These are phyloP conservation scores for Tylopilus intermedius DNA, from an alignment of 768 basidiomycete species.

Conservation along the genomic window DNA sequence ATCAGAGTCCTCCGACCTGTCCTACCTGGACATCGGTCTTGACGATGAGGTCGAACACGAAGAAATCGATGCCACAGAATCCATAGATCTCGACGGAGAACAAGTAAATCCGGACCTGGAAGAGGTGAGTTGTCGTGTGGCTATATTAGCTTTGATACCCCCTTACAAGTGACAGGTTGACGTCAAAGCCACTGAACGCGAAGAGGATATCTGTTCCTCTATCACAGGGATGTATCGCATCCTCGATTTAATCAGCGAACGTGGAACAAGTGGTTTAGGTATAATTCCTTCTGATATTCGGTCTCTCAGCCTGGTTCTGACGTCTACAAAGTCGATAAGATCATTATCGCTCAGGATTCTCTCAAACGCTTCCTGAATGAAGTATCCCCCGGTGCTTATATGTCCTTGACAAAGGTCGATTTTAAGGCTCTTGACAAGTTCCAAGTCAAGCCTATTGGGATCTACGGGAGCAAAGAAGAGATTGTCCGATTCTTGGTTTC, in stretches of 20 bases:
- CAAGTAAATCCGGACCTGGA: conserved; percentile 8
- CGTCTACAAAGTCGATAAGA: conserved; percentile 48
- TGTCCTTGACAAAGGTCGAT: conserved; percentile 52
- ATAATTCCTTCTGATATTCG: conserved; percentile 4
- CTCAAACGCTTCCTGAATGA: conserved; percentile 45
- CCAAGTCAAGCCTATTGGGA: conserved; percentile 44
- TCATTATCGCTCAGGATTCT: conserved; percentile 54
- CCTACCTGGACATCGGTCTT: conserved; percentile 17
- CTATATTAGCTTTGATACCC: not conserved
- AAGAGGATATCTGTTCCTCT: conserved; percentile 24
- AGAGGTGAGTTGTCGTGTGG: conserved; percentile 7
- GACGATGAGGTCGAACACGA: conserved; percentile 12
- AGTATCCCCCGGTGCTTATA: conserved; percentile 47
- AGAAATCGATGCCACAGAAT: conserved; percentile 14
- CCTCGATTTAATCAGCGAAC: conserved; percentile 49
- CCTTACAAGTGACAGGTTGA: conserved; percentile 15
- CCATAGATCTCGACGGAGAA: conserved; percentile 11
- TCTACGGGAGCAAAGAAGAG: conserved; percentile 52
- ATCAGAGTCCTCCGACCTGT: conserved; percentile 18
- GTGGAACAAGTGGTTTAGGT: conserved; percentile 51
- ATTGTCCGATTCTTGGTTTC: conserved; percentile 45
- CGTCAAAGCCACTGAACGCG: conserved; percentile 9
- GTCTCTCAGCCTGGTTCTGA: not conserved
- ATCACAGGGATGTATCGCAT: conserved; percentile 48
- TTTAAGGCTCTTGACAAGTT: conserved; percentile 48